Evolutionary conservation across 257 asterid species (phyloP).

Genomic region (Handroanthus guayacan): DNA sequence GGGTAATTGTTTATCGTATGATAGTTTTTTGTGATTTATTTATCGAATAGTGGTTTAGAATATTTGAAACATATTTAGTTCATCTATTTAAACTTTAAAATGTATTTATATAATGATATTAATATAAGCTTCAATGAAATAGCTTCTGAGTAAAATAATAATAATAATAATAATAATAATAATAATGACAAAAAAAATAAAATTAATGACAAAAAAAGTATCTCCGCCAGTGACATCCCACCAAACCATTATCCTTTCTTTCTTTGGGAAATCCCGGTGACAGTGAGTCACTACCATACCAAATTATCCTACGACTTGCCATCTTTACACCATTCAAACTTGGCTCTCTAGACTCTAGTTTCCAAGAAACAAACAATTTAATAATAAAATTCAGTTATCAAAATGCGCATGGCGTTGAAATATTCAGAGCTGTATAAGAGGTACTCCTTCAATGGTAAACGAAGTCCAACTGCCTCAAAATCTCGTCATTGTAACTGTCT

Average conservation of each 20-base stretch:
- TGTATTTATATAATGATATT: too few species aligned
- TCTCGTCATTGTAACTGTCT: neutral
- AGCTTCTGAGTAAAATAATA: too few species aligned
- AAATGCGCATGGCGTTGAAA: slow-evolving; percentile 30
- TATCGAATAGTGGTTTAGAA: too few species aligned
- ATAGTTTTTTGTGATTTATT: too few species aligned
- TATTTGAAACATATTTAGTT: too few species aligned
- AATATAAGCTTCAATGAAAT: too few species aligned
- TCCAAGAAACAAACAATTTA: neutral
- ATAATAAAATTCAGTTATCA: neutral
- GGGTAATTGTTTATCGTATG: too few species aligned
- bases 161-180: too few species aligned
- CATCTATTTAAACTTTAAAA: too few species aligned
- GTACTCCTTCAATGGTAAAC: slow-evolving; percentile 26
- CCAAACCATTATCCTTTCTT: neutral
- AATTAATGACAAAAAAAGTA: too few species aligned
- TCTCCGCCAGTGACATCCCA: neutral
- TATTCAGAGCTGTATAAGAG: slow-evolving; percentile 25
- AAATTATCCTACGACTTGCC: neutral
- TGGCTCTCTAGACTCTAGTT: neutral
- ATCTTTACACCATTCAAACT: neutral
- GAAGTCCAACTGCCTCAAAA: slow-evolving; percentile 9
- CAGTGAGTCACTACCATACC: neutral
- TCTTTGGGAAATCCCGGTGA: neutral
- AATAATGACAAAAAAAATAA: too few species aligned